Percentiles rank a stretch among this genome's conserved stretches.
Conservation (phyloP, 2,329 filamentous ascomycete species). For the Xylaria digitata region DNA sequence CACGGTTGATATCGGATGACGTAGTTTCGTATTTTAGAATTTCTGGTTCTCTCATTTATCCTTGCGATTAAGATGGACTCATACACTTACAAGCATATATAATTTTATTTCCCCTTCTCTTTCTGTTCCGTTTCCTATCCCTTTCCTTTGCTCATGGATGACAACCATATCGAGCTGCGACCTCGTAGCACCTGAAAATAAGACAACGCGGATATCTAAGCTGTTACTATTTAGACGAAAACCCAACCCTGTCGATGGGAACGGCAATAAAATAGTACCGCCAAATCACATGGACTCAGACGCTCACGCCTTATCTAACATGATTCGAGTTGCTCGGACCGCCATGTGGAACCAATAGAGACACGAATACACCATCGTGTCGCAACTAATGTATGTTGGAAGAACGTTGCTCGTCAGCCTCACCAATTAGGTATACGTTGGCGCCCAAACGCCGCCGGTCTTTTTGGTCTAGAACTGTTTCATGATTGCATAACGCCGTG, state of each 20-base stretch:
- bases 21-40: slow-evolving; percentile 2
- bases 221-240: background rate
- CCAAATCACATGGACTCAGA: slow-evolving; percentile 15
- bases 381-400: background rate
- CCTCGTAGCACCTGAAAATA: background rate
- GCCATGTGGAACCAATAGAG: slow-evolving; percentile 30
- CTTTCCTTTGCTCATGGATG: background rate
- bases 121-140: background rate
- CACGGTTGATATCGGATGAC: background rate
- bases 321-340: slow-evolving; percentile 16
- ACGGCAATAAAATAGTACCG: background rate
- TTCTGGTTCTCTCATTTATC: background rate
- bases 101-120: background rate
- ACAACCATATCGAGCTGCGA: background rate
- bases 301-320: slow-evolving; percentile 7
- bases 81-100: background rate
- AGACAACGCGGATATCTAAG: background rate
- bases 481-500: slow-evolving; percentile 2
- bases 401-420: slow-evolving; percentile 21
- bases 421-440: slow-evolving; percentile 3
- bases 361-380: background rate
- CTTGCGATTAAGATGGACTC: background rate
- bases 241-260: background rate
- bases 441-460: background rate
- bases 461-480: slow-evolving; percentile 6